Evolutionary conservation across 2,329 filamentous ascomycete species (phyloP), one percentile per base, ranked within the genome.

Genomic region (Monilinia aucupariae): DNA sequence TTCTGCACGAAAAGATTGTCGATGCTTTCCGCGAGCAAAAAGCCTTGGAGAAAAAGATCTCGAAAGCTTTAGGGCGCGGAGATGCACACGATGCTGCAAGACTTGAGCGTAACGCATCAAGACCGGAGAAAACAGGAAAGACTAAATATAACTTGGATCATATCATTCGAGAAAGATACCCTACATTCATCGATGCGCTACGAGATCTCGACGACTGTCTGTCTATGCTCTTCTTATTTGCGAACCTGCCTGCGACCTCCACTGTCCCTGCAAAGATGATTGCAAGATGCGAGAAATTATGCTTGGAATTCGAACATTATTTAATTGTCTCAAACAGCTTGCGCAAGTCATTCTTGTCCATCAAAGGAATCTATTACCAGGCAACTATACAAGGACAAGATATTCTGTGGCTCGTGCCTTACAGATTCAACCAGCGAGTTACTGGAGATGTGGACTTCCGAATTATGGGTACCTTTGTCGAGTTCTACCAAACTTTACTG

Each of bases 281-380:
- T 75, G 90, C 92, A 60, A 88, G 92, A 68, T 99, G 94, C 80
- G 92, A 97, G 79, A 87, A 91, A 62, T 80, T 99, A 61, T 93
- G 89, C 71, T 87, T 93, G 76, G 94, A 99, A 79, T 99, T 99
- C 77, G 90, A 97, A 78, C 94, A 97, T 80, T 99, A 96, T 77
- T 83, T 99, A 67, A 99, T 99, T 74, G 85, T 88, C 53, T 96
- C 93, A 49, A 86, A 96, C 78, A 92, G 90, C 71, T 80, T 99
- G 70, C 89, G 91, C 73, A 97, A 97, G 80, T 96, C 92, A 0
- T 99, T 99, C 80, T 79, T 99, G 68, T 96, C 92, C 1, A 97
- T 99, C 78, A 99, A 99, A 82, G 94, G 94, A 66, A 97, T 99
- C 73, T 99, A 99, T 80, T 99, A 97, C 78, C 93, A 97, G 79